These are phyloP conservation scores for Monosporascus sp. DNA, from an alignment of 2,329 filamentous ascomycete genomes.

Conservation along the genomic window DNA sequence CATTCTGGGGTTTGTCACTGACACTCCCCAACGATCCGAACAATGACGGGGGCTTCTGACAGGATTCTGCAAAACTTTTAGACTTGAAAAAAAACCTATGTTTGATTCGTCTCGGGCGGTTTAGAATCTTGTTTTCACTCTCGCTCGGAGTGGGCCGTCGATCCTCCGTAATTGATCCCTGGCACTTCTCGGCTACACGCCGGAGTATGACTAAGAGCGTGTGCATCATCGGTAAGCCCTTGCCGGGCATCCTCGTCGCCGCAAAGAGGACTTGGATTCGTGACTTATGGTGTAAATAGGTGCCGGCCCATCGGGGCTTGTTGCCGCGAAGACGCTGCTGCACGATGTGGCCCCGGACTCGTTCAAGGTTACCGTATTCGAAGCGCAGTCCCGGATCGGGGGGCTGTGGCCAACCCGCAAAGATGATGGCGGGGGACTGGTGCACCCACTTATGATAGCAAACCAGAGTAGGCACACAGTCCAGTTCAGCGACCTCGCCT, in stretches of 20 bases:
- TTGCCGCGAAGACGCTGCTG: slow-evolving; percentile 68
- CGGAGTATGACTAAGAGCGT: slow-evolving; percentile 39
- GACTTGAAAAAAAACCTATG: too few relatives aligned
- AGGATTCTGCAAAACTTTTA: too few relatives aligned
- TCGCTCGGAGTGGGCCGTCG: background rate
- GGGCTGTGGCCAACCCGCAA: slow-evolving; percentile 67
- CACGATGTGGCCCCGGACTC: slow-evolving; percentile 46
- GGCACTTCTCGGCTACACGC: slow-evolving; percentile 19
- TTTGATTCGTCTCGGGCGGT: too few relatives aligned
- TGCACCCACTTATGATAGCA: slow-evolving; percentile 62
- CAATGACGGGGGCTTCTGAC: too few relatives aligned
- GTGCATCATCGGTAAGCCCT: slow-evolving; percentile 43
- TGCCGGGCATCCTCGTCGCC: background rate
- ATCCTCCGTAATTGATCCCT: slow-evolving; percentile 31
- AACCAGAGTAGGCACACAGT: slow-evolving; percentile 78
- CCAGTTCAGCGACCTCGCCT: slow-evolving; percentile 66
- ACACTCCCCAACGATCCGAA: too few relatives aligned
- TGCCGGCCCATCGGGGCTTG: slow-evolving; percentile 63
- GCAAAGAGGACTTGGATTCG: background rate
- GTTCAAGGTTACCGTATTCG: slow-evolving; percentile 67
- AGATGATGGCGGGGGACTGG: slow-evolving; percentile 41
- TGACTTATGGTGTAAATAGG: slow-evolving; percentile 35
- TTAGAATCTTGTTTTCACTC: too few relatives aligned
- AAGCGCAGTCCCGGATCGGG: slow-evolving; percentile 59
- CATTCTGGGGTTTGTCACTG: too few relatives aligned